Evolutionary conservation across 768 basidiomycete genomes (phyloP).

Genomic region (Mycena pura): DNA sequence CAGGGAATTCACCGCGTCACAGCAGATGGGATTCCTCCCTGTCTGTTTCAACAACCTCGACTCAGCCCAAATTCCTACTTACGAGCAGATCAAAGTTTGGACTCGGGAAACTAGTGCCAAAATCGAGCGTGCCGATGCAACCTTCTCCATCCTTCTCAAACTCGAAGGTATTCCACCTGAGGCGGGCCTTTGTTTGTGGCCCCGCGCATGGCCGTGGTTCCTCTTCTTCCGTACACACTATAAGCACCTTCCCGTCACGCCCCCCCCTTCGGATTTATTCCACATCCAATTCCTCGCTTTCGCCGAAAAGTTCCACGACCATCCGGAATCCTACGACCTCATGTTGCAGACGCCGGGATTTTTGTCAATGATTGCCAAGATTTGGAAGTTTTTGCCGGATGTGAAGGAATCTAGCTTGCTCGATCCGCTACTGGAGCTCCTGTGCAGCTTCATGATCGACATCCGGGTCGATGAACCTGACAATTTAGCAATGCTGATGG

Average conservation of each 20-base stretch:
- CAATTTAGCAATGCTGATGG: background rate
- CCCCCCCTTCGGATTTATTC: background rate
- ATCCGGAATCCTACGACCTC: background rate
- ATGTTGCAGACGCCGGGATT: background rate
- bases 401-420: background rate
- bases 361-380: background rate
- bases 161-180: background rate
- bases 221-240: background rate
- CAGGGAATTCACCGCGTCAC: no score
- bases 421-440: background rate
- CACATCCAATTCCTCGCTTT: background rate
- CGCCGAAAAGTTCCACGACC: background rate
- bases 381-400: background rate
- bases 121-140: background rate
- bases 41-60: background rate
- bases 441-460: background rate
- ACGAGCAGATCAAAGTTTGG: background rate
- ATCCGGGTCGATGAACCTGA: background rate
- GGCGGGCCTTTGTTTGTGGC: background rate
- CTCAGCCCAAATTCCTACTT: background rate
- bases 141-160: background rate
- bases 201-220: background rate
- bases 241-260: background rate
- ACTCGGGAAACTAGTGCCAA: background rate
- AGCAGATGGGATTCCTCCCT: no score